These are phyloP conservation scores for Cutaneotrichosporon arboriforme DNA, from an alignment of 1,284 basidiomycete species.

Conservation along the genomic window DNA sequence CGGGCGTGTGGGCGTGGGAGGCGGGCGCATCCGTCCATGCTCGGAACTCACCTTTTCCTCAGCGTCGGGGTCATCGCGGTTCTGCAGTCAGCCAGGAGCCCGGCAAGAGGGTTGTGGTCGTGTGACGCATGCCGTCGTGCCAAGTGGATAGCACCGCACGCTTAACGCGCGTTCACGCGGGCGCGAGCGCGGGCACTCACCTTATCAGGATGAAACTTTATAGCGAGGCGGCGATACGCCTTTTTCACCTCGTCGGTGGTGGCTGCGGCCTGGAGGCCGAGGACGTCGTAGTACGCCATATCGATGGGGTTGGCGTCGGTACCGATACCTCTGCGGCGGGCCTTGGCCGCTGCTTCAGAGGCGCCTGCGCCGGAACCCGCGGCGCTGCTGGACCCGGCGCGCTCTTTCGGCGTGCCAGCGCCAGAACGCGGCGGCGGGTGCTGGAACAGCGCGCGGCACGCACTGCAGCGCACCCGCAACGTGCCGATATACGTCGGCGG, in stretches of 20 bases:
- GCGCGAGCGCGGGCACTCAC: slow-evolving; percentile 11
- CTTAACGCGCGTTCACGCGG: too few relatives aligned
- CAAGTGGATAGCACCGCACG: too few relatives aligned
- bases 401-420: background rate
- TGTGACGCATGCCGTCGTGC: too few relatives aligned
- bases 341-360: background rate
- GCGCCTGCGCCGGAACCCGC: too few relatives aligned
- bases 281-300: slow-evolving; percentile 70
- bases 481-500: slow-evolving; percentile 61
- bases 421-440: slow-evolving; percentile 20
- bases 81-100: slow-evolving; percentile 51
- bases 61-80: slow-evolving; percentile 83
- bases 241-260: slow-evolving; percentile 67
- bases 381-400: background rate
- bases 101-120: too few relatives aligned
- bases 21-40: too few relatives aligned
- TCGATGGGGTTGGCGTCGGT: slow-evolving; percentile 85
- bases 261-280: slow-evolving; percentile 38
- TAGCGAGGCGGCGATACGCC: slow-evolving; percentile 88
- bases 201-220: slow-evolving; percentile 63
- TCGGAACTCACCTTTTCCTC: slow-evolving; percentile 61
- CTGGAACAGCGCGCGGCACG: slow-evolving; percentile 48
- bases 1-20: background rate
- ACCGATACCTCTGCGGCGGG: slow-evolving; percentile 60
- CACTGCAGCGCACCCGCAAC: slow-evolving; percentile 65